Base-by-base conservation (phyloP, 352 stramenopile genomes). In the Pythium coloratum region DNA sequence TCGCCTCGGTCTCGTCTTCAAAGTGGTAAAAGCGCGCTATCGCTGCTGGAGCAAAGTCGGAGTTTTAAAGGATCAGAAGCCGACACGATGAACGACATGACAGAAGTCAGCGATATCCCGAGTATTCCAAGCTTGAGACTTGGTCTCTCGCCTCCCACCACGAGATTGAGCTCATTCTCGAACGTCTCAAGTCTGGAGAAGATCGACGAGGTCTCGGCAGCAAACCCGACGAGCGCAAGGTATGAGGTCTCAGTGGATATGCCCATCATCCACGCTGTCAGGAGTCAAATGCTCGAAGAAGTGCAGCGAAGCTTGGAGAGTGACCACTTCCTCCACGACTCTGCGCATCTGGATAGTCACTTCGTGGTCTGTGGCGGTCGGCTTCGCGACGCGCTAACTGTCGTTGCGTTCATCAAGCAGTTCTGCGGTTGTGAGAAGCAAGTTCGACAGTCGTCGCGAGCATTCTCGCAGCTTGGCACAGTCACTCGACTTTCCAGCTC, bases 341-440 rank as follows among this genome's bases (percentile, higher is more conserved):
- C 57, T 2, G 24, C 36, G 18, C 18, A 62, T 9, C 36, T 75
- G 4, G 24, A 64, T 16, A 55, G 42, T 16, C 71, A 77, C 26
- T 68, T 75, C 40, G 64, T 75, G 50, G 33, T 77, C 7, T 75
- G 67, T 33, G 71, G 61, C 28, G 61, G 67, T 36, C 33, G 55
- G 1, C 59, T 72, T 59, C 60, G 59, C n/a, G 59, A 72, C 51
- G n/a, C 55, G 1, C 53, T 72, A 10, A 67, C 65, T 4, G 60
- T 67, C 40, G 65, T 67, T 12, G 65, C 58, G 6, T 59, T 56
- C 46, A 71, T 71, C 53, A 66, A 59, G 36, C 58, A 47, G 1
- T 71, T 71, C 18, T 66, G 50, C 14, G n/a, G 14, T 1, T 32
- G 30, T 28, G 65, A 66, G 44, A 56, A 13, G 18, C 49, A 51